Conservation (phyloP, 768 basidiomycete genomes). For the Amanita rimosa region DNA sequence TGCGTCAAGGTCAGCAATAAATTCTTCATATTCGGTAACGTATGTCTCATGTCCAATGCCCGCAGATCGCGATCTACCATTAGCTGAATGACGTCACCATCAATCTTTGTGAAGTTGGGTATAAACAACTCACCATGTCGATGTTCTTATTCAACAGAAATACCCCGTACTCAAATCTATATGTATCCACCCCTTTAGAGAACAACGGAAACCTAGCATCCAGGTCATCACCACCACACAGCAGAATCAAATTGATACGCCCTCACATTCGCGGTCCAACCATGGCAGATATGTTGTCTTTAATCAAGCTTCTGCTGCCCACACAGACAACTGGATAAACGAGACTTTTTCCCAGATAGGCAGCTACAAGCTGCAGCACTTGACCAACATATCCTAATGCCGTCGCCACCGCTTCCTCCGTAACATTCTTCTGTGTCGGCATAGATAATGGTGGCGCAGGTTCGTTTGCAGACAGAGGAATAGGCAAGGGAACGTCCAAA, state of each 20-base stretch:
- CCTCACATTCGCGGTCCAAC: constrained; percentile 88
- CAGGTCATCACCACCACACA: constrained; percentile 1
- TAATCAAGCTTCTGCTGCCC: constrained; percentile 84
- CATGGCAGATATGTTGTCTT: constrained; percentile 91
- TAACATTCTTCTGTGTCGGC: constrained; percentile 55
- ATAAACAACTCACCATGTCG: constrained; percentile 59
- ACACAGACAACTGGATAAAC: constrained; percentile 87
- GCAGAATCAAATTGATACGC: not conserved
- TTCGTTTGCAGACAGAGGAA: constrained; percentile 61
- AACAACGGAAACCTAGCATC: constrained; percentile 84
- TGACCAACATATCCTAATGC: constrained; percentile 89
- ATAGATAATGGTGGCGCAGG: constrained; percentile 77
- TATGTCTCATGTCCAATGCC: constrained; percentile 89
- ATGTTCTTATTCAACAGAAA: constrained; percentile 96
- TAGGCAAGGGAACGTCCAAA: constrained; percentile 80
- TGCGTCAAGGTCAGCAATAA: constrained; percentile 77
- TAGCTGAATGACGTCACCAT: constrained; percentile 37
- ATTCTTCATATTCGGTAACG: constrained; percentile 93
- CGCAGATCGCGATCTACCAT: constrained; percentile 87
- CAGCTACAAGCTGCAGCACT: constrained; percentile 70
- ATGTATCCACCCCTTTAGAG: constrained; percentile 89
- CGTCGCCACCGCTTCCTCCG: constrained; percentile 79
- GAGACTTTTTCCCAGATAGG: constrained; percentile 64
- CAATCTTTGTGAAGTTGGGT: constrained; percentile 5
- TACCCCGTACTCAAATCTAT: constrained; percentile 96